Base-by-base conservation (phyloP, 2,329 filamentous ascomycete genomes). In the Graphium sp. region DNA sequence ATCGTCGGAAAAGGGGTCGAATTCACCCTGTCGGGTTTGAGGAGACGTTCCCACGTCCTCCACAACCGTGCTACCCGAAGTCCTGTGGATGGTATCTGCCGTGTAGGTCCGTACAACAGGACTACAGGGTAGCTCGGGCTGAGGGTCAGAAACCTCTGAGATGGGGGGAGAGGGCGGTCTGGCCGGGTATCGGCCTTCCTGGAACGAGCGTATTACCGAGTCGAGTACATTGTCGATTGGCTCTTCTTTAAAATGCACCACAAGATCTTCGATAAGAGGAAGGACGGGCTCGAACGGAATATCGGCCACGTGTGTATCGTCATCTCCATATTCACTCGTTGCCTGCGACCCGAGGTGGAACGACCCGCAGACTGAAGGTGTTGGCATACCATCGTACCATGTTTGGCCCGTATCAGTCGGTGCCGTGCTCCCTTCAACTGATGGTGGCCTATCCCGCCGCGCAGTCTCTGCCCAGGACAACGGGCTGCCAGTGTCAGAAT, bases 191-290 rank as follows among this genome's bases (percentile, higher is more conserved):
- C 28, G 43, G 6, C 52, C 50, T 13, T 52, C 43, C 32, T 49
- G 52, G 36, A 68, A 63, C 2, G 57, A 54, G 17, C 49, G 45
- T 18, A 72, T 48, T 11, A 62, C 52, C 2, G 51, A 51, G 14
- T 61, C 56, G 2, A 73, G 43, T 0, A 60, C 40, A 2, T 43
- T 34, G 33, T 65, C 53, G 0, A 44, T 41, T 2, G 46, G 43
- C 2, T 56, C 55, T 7, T 58, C 53, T 10, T 56, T 60, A 31
- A 74, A 58, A 25, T 65, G 53, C 15, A 76, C 50, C 3, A 73
- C 53, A 2, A 73, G 41, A 34, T 75, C 63, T 39, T 75, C 71
- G 1, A 53, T 39, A 23, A 94, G 45, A 0, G 62, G 58, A 14
- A 75, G 49, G 1, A 69, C 53, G 1, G 61, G 50, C 19, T 55